phyloP scores from a whole-genome alignment of 108 stramenopile genomes.

The Thalassiosira profunda region DNA sequence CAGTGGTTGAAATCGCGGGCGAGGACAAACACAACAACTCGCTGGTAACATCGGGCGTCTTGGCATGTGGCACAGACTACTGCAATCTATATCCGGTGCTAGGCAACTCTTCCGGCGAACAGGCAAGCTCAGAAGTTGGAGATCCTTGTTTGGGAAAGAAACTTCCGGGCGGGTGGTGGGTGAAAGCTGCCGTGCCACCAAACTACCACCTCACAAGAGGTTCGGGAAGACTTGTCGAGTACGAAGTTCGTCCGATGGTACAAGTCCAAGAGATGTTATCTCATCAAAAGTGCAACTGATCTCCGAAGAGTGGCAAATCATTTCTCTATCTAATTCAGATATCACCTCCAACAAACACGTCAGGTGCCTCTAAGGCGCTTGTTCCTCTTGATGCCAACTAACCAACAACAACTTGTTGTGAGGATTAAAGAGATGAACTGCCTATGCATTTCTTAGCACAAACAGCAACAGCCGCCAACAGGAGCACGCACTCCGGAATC shows the following conservation, averaged over 20 bases:
- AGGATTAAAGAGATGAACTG: too few relatives aligned
- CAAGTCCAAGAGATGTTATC: too few relatives aligned
- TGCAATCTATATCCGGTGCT: constrained; percentile 22
- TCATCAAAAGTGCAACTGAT: too few relatives aligned
- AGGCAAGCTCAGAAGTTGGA: constrained; percentile 3
- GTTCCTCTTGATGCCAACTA: too few relatives aligned
- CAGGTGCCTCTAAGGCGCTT: too few relatives aligned
- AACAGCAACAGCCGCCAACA: too few relatives aligned
- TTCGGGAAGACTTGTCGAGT: constrained; percentile 55
- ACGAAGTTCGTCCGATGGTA: constrained; percentile 27
- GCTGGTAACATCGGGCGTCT: constrained; percentile 39
- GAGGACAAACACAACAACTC: constrained; percentile 20
- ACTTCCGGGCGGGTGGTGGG: constrained; percentile 47
- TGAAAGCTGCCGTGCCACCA: constrained; percentile 24
- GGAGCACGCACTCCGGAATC: too few relatives aligned
- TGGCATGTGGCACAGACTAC: constrained; percentile 46
- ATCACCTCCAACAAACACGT: too few relatives aligned
- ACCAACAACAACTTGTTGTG: too few relatives aligned
- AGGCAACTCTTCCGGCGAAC: constrained; percentile 1
- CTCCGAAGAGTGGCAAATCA: too few relatives aligned
- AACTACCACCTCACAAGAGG: constrained; percentile 48
- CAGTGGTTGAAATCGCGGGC: constrained; percentile 59
- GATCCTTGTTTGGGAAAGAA: constrained; percentile 40
- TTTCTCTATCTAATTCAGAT: too few relatives aligned
- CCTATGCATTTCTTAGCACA: too few relatives aligned